Conservation (phyloP, 1,284 basidiomycete species). For the Athelia sp. region DNA sequence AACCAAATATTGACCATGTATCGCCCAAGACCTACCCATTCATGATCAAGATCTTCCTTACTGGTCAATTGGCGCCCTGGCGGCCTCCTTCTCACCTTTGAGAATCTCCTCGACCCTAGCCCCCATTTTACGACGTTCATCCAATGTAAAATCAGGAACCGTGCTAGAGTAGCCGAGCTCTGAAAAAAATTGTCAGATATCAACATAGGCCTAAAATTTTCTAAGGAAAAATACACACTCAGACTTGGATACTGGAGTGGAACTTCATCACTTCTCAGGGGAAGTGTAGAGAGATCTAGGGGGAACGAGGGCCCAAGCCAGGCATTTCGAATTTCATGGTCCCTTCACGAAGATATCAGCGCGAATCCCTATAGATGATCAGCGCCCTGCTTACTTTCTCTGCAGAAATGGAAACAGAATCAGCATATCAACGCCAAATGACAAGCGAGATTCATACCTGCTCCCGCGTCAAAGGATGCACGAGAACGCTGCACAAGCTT, state of each 20-base stretch:
- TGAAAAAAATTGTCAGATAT: constrained; percentile 13
- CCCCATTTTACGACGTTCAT: constrained; percentile 44
- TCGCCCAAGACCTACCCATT: too few relatives aligned
- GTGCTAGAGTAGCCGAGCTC: constrained; percentile 51
- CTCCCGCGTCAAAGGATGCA: constrained; percentile 68
- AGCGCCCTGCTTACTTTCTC: constrained; percentile 24
- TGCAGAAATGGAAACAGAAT: constrained; percentile 8
- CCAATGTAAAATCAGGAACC: constrained; percentile 33
- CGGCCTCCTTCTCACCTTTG: constrained; percentile 47
- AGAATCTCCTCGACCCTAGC: constrained; percentile 44
- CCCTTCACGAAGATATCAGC: constrained; percentile 26
- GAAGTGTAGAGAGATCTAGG: constrained; percentile 54
- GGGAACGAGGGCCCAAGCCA: constrained; percentile 71
- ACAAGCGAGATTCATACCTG: constrained; percentile 35
- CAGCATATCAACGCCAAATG: neutral
- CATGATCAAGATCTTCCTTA: too few relatives aligned
- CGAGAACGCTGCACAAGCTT: constrained; percentile 44
- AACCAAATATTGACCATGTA: too few relatives aligned
- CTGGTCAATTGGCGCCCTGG: constrained; percentile 35
- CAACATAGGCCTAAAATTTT: neutral
- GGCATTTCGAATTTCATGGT: constrained; percentile 61
- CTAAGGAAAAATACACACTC: constrained; percentile 38
- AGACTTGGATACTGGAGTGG: constrained; percentile 68
- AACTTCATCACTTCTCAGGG: constrained; percentile 42
- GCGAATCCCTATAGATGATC: neutral